Percentiles rank a stretch among this genome's conserved stretches.
These are phyloP conservation scores for Takashimella tepidaria DNA, from an alignment of 1,284 basidiomycete species.

Conservation along the genomic window DNA sequence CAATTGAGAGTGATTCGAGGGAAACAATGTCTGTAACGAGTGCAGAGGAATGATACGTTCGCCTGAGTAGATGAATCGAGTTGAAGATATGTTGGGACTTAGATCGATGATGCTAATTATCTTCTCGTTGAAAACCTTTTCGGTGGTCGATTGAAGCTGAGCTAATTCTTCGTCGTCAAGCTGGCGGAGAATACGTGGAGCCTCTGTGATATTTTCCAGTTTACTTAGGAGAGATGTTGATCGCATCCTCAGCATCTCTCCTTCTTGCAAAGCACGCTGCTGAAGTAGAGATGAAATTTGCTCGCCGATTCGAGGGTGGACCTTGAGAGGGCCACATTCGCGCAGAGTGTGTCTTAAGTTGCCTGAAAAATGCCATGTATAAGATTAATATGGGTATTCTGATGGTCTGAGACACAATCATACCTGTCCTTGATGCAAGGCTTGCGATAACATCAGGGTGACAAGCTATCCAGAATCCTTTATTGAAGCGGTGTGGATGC, in stretches of 20 bases:
- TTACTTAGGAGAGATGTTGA: too few relatives aligned
- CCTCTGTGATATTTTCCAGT: too few relatives aligned
- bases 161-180: too few relatives aligned
- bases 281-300: neutral
- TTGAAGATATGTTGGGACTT: too few relatives aligned
- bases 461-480: neutral
- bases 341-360: neutral
- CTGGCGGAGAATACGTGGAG: too few relatives aligned
- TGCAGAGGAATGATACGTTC: too few relatives aligned
- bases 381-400: neutral
- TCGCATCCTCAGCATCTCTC: neutral
- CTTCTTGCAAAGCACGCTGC: neutral
- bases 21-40: too few relatives aligned
- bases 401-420: neutral
- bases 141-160: too few relatives aligned
- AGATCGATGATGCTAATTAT: too few relatives aligned
- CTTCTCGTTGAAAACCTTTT: too few relatives aligned
- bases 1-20: too few relatives aligned
- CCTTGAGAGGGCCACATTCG: neutral
- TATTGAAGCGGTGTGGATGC: neutral
- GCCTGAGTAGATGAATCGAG: too few relatives aligned
- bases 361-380: neutral
- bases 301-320: neutral
- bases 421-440: neutral
- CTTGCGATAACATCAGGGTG: neutral